Evolutionary conservation across 2,329 filamentous ascomycete species (phyloP).

Genomic region (Pseudogymnoascus sp.): DNA sequence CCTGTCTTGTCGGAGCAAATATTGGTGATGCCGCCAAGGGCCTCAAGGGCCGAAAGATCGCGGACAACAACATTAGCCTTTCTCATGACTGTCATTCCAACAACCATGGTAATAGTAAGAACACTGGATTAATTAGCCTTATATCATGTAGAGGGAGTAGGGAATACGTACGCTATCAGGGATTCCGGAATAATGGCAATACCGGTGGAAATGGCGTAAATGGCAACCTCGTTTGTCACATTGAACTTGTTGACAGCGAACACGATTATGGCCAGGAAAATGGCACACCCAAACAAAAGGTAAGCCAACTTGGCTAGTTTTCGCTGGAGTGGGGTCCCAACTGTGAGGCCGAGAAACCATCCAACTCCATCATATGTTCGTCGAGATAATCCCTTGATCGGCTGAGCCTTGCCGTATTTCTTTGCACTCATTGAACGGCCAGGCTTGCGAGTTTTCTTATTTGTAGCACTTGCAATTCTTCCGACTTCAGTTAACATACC

Average conservation of each 20-base stretch:
- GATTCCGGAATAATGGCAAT: constrained; percentile 57
- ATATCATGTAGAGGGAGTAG: not conserved
- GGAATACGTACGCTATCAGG: constrained; percentile 32
- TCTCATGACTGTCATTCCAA: constrained; percentile 39
- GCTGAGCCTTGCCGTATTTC: constrained; percentile 36
- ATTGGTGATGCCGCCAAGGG: constrained; percentile 62
- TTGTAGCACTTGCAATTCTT: constrained; percentile 43
- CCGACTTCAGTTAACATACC: constrained; percentile 52
- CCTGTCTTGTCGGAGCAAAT: constrained; percentile 77
- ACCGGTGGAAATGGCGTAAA: constrained; percentile 37
- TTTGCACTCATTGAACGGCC: constrained; percentile 39
- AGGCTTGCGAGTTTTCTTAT: constrained; percentile 44
- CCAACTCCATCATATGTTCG: constrained; percentile 41
- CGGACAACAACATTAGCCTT: constrained; percentile 40
- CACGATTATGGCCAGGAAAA: constrained; percentile 33
- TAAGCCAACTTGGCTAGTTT: constrained; percentile 59
- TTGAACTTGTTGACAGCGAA: constrained; percentile 39
- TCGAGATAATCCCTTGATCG: constrained; percentile 42
- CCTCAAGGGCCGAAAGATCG: constrained; percentile 49
- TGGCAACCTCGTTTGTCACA: constrained; percentile 48
- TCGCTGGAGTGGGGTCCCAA: constrained; percentile 57
- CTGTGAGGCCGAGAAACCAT: constrained; percentile 50
- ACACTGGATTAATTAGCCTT: constrained; percentile 38
- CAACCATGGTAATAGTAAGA: constrained; percentile 47
- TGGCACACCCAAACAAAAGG: constrained; percentile 51